Evolutionary conservation across 495 filamentous ascomycete species (phyloP).

Genomic region (Friedmanniomyces endolithicus): DNA sequence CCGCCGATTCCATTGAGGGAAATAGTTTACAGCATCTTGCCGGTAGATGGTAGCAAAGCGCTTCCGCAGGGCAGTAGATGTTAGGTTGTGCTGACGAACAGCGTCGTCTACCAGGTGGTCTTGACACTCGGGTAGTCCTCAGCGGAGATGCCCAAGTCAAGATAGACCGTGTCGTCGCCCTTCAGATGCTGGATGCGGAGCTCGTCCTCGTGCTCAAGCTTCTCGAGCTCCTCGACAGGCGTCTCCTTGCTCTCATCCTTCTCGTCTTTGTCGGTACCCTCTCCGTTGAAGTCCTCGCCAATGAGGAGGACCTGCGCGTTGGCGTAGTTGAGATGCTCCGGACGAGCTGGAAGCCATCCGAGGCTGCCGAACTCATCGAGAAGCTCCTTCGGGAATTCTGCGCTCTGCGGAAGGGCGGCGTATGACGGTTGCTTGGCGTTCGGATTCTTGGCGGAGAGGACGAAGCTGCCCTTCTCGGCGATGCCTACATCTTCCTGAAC

Average conservation of each 20-base stretch:
- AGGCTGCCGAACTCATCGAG: constrained; percentile 60
- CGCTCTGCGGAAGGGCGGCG: constrained; percentile 48
- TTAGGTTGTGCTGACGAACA: not conserved
- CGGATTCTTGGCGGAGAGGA: constrained; percentile 73
- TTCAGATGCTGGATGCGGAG: constrained; percentile 43
- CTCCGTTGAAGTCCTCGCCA: constrained; percentile 53
- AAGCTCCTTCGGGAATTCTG: constrained; percentile 66
- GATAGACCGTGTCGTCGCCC: constrained; percentile 34
- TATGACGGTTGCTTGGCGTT: constrained; percentile 50
- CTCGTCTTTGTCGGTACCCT: constrained; percentile 44
- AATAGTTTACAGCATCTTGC: not conserved
- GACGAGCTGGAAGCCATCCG: constrained; percentile 61
- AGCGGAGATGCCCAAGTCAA: constrained; percentile 29
- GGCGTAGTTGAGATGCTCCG: constrained; percentile 64
- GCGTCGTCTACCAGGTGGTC: constrained; percentile 28
- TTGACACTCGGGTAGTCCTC: constrained; percentile 30
- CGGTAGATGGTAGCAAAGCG: not conserved
- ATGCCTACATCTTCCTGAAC: constrained; percentile 71
- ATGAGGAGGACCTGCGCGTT: constrained; percentile 76
- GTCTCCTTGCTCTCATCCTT: constrained; percentile 43
- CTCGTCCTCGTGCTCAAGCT: constrained; percentile 51
- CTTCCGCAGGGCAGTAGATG: not conserved
- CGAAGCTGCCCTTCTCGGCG: constrained; percentile 58
- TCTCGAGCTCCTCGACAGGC: constrained; percentile 46
- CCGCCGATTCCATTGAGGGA: not conserved